phyloP scores from a whole-genome alignment of 148 eudicot species.

The Salicornia ramosissima region DNA sequence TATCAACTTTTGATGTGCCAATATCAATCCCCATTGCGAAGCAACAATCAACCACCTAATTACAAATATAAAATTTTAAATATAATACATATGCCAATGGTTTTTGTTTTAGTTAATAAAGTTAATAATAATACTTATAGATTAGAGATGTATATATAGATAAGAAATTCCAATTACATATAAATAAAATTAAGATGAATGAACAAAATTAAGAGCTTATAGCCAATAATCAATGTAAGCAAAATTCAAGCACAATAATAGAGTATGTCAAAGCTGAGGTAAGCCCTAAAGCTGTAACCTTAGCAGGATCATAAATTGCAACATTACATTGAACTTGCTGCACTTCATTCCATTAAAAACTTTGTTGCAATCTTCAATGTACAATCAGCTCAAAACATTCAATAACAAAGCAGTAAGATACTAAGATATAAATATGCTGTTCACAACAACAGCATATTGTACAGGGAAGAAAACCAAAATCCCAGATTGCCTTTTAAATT shows the following conservation, averaged over 20 bases:
- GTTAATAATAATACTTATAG: too few relatives aligned
- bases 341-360: conserved; percentile 1
- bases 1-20: too few relatives aligned
- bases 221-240: not conserved
- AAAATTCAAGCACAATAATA: too few relatives aligned
- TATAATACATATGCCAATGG: too few relatives aligned
- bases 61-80: too few relatives aligned
- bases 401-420: not conserved
- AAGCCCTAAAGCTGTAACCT: too few relatives aligned
- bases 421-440: not conserved
- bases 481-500: conserved; percentile 9
- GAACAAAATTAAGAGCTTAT: too few relatives aligned
- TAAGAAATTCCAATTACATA: too few relatives aligned
- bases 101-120: too few relatives aligned
- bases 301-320: not conserved
- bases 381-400: conserved; percentile 4
- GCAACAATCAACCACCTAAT: too few relatives aligned
- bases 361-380: not conserved
- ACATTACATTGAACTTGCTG: not conserved
- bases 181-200: not conserved
- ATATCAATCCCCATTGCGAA: too few relatives aligned
- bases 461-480: conserved; percentile 12
- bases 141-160: too few relatives aligned
- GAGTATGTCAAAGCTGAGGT: not conserved
- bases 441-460: not conserved